phyloP scores from a whole-genome alignment of 169 alveolate genomes.

The Cryptosporidium sp. region DNA sequence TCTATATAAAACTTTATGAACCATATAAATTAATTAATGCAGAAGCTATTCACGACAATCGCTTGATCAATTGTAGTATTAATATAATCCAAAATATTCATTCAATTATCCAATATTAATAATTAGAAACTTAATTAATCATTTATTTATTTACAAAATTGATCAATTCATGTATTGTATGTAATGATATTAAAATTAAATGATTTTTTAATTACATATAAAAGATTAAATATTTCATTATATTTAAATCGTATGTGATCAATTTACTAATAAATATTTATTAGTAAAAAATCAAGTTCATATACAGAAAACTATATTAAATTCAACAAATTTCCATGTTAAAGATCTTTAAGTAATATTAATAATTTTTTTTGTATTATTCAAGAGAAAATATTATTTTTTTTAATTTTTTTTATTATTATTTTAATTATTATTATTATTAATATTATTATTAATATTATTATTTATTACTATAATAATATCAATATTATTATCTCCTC shows the following conservation, averaged over 20 bases:
- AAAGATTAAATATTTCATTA: slow-evolving; percentile 6
- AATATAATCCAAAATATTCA: slow-evolving; percentile 6
- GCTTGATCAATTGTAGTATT: not conserved
- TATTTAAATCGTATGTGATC: not conserved
- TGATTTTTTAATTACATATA: not conserved
- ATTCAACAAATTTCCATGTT: slow-evolving; percentile 6
- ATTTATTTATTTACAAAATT: not conserved
- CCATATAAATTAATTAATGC: slow-evolving; percentile 13
- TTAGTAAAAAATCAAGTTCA: not conserved
- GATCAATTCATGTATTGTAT: not conserved
- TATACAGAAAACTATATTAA: not conserved
- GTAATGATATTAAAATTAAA: slow-evolving; percentile 9
- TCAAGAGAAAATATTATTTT: no score
- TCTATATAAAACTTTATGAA: slow-evolving; percentile 56
- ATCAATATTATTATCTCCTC: no score
- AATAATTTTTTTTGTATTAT: not conserved
- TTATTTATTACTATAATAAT: no score
- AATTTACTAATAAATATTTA: not conserved
- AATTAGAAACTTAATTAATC: slow-evolving; percentile 5
- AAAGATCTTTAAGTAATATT: not conserved
- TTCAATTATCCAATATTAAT: not conserved
- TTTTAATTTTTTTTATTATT: no score
- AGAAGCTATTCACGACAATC: not conserved
- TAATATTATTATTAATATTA: no score
- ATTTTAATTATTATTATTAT: no score